These are phyloP conservation scores for Hyaloscypha hepaticicola DNA, from an alignment of 495 filamentous ascomycete genomes.

Conservation along the genomic window DNA sequence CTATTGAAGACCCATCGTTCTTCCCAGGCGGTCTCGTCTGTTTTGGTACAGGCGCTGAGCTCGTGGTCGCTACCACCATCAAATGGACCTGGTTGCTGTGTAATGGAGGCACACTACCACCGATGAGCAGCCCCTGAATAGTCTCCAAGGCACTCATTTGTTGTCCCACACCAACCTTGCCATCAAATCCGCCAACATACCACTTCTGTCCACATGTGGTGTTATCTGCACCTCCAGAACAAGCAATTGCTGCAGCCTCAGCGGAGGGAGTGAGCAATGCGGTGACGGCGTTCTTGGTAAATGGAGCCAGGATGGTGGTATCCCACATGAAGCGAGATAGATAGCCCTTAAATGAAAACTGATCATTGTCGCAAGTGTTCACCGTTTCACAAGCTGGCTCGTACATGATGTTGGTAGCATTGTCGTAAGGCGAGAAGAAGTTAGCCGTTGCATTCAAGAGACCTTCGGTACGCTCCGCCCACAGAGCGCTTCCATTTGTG, in stretches of 20 bases:
- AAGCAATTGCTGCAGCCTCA: conserved; percentile 65
- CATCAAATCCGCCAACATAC: conserved; percentile 61
- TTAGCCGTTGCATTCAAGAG: conserved; percentile 29
- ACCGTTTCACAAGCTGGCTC: conserved; percentile 71
- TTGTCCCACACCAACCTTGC: conserved; percentile 59
- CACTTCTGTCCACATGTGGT: conserved; percentile 71
- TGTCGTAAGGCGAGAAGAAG: conserved; percentile 56
- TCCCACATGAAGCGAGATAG: conserved; percentile 75
- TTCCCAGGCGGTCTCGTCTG: background rate
- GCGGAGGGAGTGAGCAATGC: conserved; percentile 64
- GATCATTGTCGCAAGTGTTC: conserved; percentile 67
- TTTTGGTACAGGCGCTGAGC: background rate
- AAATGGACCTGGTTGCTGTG: conserved; percentile 14
- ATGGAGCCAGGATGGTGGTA: conserved; percentile 69
- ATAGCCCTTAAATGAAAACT: conserved; percentile 85
- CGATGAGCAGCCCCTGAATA: conserved; percentile 56
- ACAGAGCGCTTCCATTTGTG: conserved; percentile 36
- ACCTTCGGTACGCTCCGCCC: conserved; percentile 25
- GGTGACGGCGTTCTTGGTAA: conserved; percentile 59
- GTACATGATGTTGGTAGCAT: conserved; percentile 58
- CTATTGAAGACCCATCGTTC: background rate
- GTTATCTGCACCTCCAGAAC: conserved; percentile 55
- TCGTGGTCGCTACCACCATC: background rate
- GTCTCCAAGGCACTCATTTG: conserved; percentile 71
- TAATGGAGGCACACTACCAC: conserved; percentile 16